These are phyloP conservation scores for Magnaporthiopsis poae DNA, from an alignment of 2,329 filamentous ascomycete species.

Conservation along the genomic window DNA sequence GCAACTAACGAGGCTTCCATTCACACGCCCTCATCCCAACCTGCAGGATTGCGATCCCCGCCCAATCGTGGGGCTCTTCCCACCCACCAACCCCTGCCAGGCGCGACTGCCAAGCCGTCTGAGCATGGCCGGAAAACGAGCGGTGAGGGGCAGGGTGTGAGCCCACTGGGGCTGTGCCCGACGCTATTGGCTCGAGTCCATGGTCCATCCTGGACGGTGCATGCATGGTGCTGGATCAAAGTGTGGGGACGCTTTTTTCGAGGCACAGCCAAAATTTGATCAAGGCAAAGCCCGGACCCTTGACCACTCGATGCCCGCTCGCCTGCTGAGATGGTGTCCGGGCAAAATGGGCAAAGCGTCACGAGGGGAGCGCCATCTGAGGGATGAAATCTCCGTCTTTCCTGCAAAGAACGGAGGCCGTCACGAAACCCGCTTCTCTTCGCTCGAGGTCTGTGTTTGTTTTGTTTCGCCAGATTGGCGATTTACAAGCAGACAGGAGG, in stretches of 20 bases:
- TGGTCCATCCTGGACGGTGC: no score
- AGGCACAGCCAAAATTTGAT: background rate
- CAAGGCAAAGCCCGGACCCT: background rate
- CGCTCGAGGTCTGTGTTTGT: background rate
- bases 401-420: background rate
- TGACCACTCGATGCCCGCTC: no score
- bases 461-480: background rate
- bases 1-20: background rate
- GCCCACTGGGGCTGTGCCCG: background rate
- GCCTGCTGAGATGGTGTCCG: background rate
- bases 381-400: background rate
- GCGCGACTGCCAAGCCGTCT: background rate
- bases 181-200: background rate
- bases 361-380: background rate
- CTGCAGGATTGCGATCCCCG: no score
- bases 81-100: background rate
- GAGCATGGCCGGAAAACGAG: background rate
- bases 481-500: no score
- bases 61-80: background rate
- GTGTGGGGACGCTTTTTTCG: no score
- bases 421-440: background rate
- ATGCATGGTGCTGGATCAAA: no score
- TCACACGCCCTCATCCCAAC: no score
- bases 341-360: background rate
- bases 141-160: background rate